Base-by-base conservation (phyloP, 2,329 filamentous ascomycete species). In the Fusarium penzigii region DNA sequence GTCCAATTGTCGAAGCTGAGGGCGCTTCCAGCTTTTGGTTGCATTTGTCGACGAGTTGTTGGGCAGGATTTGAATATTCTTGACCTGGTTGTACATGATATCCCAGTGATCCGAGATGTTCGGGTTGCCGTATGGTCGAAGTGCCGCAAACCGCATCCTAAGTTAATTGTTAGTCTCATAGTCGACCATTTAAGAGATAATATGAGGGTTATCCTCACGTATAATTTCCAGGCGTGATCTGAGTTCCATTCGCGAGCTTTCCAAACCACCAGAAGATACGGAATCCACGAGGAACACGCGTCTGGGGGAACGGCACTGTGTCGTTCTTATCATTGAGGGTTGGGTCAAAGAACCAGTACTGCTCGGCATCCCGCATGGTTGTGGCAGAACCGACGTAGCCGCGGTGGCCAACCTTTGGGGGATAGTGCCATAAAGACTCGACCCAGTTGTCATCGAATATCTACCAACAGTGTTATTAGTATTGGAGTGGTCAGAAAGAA, bases 321-420 rank as follows among this genome's bases (percentile, higher is more conserved):
- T 75, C 70, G 14, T 70, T 65, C n/a, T 70, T 70, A 55, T 73
- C 66, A 48, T 73, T 69, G 6, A 64, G 52, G 0, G 52, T 57
- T 1, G 71, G 70, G n/a, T 72, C 68, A 42, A 71, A 75, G 57
- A 65, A 70, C 56, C 62, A 59, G 43, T 65, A 65, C 32, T 61
- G 46, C 44, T 62, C 66, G 14, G 73, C 58, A 46, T 68, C 62
- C 42, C 68, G 64, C 69, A 73, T 73, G 16, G 68, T 71, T 6
- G 73, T 73, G 4, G 73, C 73, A 1, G 74, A 72, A 17, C 77
- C 76, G 44, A 79, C 58, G 48, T 70, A 79, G n/a, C 70, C 70
- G 12, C 65, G 64, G 46, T 70, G 44, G 17, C 74, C 74, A 3
- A 69, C 56, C 5, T 66, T 57, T 0, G 70, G 75, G 5, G 77